phyloP scores from a whole-genome alignment of 441 rosid genomes.

The Populus hybrid region DNA sequence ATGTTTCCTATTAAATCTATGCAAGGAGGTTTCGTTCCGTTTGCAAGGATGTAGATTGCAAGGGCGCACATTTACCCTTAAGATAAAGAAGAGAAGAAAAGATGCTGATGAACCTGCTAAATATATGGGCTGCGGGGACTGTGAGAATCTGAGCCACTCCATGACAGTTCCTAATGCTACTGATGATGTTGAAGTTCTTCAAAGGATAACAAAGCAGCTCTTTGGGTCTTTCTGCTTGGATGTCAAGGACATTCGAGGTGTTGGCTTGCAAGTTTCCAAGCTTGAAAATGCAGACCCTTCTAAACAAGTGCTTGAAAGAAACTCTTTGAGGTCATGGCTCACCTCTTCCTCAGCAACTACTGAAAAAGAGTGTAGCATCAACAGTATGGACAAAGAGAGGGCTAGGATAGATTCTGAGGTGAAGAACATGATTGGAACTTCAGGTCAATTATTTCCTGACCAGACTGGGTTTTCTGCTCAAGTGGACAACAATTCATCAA shows the following conservation, averaged over 20 bases:
- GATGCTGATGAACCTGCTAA: slow-evolving; percentile 80
- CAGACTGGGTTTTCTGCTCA: slow-evolving; percentile 32
- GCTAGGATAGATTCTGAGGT: slow-evolving; percentile 34
- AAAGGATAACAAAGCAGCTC: slow-evolving; percentile 74
- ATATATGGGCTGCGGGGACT: slow-evolving; percentile 90
- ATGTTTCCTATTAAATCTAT: slow-evolving; percentile 67
- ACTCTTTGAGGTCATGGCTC: slow-evolving; percentile 74
- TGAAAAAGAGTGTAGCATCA: slow-evolving; percentile 31
- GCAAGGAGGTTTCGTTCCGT: slow-evolving; percentile 90
- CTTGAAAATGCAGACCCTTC: slow-evolving; percentile 65
- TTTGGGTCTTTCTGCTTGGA: slow-evolving; percentile 71
- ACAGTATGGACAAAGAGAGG: slow-evolving; percentile 25
- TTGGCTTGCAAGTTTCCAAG: slow-evolving; percentile 95
- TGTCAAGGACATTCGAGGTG: slow-evolving; percentile 85
- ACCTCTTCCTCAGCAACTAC: slow-evolving; percentile 45
- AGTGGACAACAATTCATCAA: slow-evolving; percentile 28
- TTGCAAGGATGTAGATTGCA: slow-evolving; percentile 80
- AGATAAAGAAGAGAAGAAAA: slow-evolving; percentile 84
- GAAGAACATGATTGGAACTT: slow-evolving; percentile 27
- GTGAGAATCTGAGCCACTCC: slow-evolving; percentile 89
- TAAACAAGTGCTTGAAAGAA: slow-evolving; percentile 60
- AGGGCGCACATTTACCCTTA: slow-evolving; percentile 87
- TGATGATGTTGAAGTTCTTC: slow-evolving; percentile 71
- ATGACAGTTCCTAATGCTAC: slow-evolving; percentile 83
- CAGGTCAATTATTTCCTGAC: slow-evolving; percentile 25